These are phyloP conservation scores for Cladophialophora exuberans DNA, from an alignment of 2,329 filamentous ascomycete genomes.

Conservation along the genomic window DNA sequence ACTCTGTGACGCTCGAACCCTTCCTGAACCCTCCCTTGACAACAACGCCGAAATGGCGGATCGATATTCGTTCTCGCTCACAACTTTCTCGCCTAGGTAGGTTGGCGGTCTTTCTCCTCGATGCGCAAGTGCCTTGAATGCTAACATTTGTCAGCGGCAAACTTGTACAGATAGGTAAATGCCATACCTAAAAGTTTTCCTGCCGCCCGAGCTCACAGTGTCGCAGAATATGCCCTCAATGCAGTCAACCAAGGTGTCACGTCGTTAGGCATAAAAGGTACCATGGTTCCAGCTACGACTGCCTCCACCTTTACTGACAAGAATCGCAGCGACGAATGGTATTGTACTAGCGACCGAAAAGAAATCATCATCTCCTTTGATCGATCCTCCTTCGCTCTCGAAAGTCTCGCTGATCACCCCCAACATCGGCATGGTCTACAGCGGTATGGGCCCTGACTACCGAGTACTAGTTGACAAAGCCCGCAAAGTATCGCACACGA, in stretches of 20 bases:
- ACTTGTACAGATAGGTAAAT: conserved; percentile 92
- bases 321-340: conserved; percentile 81
- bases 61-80: conserved; percentile 98
- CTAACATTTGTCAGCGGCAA: conserved; percentile 75
- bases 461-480: conserved; percentile 96
- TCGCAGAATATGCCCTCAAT: conserved; percentile 93
- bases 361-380: conserved; percentile 96
- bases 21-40: neutral
- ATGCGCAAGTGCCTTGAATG: conserved; percentile 22
- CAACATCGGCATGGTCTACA: conserved; percentile 99
- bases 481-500: conserved; percentile 95
- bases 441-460: conserved; percentile 98
- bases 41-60: conserved; percentile 74
- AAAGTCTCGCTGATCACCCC: conserved; percentile 98
- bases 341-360: conserved; percentile 99
- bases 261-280: conserved; percentile 97
- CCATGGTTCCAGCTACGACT: conserved; percentile 23
- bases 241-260: conserved; percentile 99
- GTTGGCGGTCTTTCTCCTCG: conserved; percentile 40
- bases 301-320: conserved; percentile 4
- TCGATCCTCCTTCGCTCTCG: conserved; percentile 90
- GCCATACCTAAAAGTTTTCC: conserved; percentile 23
- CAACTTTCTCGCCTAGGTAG: conserved; percentile 99
- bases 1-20: neutral
- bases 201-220: conserved; percentile 30